phyloP scores from a whole-genome alignment of 2,329 filamentous ascomycete species.

The Verticillium isaacii region DNA sequence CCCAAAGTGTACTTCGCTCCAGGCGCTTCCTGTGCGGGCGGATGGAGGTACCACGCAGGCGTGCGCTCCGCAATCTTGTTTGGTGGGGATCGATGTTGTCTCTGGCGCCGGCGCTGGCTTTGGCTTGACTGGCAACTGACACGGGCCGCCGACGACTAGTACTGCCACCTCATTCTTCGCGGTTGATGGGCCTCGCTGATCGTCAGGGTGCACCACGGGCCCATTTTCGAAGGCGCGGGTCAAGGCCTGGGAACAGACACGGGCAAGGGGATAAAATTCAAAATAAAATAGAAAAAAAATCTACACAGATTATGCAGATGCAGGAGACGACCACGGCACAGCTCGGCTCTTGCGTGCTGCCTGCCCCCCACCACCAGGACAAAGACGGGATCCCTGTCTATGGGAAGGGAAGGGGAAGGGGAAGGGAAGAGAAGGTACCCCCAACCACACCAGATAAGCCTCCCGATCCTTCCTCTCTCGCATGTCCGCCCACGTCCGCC shows the following conservation, averaged over 20 bases:
- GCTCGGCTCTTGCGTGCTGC: background rate
- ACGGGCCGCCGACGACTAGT: background rate
- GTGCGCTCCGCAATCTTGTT: background rate
- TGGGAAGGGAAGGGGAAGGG: conserved; percentile 7
- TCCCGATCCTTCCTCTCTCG: background rate
- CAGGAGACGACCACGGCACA: background rate
- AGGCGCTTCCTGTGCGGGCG: too few relatives aligned
- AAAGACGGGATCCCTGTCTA: background rate
- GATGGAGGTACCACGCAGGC: background rate
- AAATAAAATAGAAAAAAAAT: too few relatives aligned
- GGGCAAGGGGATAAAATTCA: too few relatives aligned
- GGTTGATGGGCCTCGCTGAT: too few relatives aligned
- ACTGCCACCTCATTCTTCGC: background rate
- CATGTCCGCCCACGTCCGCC: background rate
- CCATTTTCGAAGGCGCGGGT: too few relatives aligned
- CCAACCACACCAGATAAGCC: conserved; percentile 9
- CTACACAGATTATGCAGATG: too few relatives aligned
- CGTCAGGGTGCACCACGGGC: too few relatives aligned
- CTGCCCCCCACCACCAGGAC: background rate
- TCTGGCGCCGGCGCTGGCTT: background rate
- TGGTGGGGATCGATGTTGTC: background rate
- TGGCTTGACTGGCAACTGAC: background rate
- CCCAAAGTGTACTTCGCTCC: background rate
- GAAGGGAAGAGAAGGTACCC: conserved; percentile 5
- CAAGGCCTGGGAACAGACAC: too few relatives aligned